Base-by-base conservation (phyloP, 192 early-diverging fungal genomes). In the Podila epicladia region DNA sequence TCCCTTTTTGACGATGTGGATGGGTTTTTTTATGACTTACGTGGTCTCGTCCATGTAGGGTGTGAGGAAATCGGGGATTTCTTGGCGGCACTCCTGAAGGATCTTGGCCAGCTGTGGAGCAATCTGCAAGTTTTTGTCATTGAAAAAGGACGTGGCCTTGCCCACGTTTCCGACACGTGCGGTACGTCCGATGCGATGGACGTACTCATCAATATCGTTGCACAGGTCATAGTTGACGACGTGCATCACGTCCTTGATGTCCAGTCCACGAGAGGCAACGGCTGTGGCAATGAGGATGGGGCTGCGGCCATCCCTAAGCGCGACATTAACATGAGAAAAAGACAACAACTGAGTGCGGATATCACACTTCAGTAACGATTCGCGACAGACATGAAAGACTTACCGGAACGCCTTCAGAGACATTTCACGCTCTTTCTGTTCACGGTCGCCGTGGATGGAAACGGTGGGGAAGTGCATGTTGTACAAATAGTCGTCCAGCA, bases 261-360 rank as follows among this genome's bases (percentile, higher is more conserved):
- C 95, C n/a, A 96, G 83, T 76, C 95, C 95, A 65, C 95, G 91
- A 20, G 94, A 92, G 37, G 95, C 95, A 6, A 97, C 94, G 48
- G 93, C 94, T 22, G 95, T 97, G n/a, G 95, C 95, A n/a, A 97
- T 93, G 53, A 97, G 79, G 61, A 97, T 86, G 4, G 88, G 88
- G 13, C 83, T 82, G 50, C 69, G 84, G 9, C 88, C 88, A 29
- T 60, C 59, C 58, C 84, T 79, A 67, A 24, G 20, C 24, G 5
- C 24, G 5, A 24, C 24, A 24, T 68, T 48, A 57, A 63, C 1
- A 19, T 15, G 17, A 38, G 4, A 3, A 24, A 50, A 11, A 72
- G 20, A 41, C 29, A 7, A 41, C 9, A 33, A 24, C 4, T 24
- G 53, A 55, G 8, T n/a, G 5, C 9, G 8, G 19, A 4, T 11